Conservation (phyloP, 2,329 filamentous ascomycete genomes). For the Pseudogymnoascus sp. region DNA sequence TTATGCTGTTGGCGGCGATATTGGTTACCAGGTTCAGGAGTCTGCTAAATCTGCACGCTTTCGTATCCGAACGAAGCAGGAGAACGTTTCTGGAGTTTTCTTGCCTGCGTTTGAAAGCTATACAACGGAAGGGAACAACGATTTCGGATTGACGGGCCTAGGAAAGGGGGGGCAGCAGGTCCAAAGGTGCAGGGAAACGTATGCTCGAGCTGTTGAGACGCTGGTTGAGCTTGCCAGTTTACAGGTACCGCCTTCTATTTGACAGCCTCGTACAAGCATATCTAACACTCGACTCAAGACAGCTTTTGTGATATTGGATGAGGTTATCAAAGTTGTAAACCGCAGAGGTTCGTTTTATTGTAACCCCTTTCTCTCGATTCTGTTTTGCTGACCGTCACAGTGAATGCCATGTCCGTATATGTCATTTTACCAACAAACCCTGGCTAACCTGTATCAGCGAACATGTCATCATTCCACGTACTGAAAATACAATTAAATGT, state of each 20-base stretch:
- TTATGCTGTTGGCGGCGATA: constrained; percentile 91
- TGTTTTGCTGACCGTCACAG: constrained; percentile 37
- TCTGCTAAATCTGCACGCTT: constrained; percentile 90
- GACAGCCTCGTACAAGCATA: background rate
- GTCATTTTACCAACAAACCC: constrained; percentile 6
- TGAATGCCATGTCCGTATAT: constrained; percentile 76
- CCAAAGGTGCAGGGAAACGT: constrained; percentile 89
- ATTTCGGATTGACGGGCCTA: constrained; percentile 91
- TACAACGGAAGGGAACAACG: constrained; percentile 79
- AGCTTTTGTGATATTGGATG: constrained; percentile 94
- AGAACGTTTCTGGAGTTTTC: constrained; percentile 96
- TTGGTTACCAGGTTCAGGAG: constrained; percentile 95
- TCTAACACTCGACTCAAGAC: constrained; percentile 44
- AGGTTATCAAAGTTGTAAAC: constrained; percentile 99
- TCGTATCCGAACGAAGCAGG: constrained; percentile 87
- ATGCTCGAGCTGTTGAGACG: constrained; percentile 90
- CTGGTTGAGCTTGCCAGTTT: constrained; percentile 90
- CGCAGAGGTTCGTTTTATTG: constrained; percentile 59
- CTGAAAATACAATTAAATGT: constrained; percentile 99
- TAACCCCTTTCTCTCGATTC: background rate
- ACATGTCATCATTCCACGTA: constrained; percentile 93
- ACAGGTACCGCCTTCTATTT: constrained; percentile 46
- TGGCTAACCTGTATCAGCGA: constrained; percentile 43
- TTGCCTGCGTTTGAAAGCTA: constrained; percentile 91
- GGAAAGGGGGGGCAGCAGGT: constrained; percentile 98